phyloP scores from a whole-genome alignment of 371 early-diverging fungal genomes.

The Nematocida minor region DNA sequence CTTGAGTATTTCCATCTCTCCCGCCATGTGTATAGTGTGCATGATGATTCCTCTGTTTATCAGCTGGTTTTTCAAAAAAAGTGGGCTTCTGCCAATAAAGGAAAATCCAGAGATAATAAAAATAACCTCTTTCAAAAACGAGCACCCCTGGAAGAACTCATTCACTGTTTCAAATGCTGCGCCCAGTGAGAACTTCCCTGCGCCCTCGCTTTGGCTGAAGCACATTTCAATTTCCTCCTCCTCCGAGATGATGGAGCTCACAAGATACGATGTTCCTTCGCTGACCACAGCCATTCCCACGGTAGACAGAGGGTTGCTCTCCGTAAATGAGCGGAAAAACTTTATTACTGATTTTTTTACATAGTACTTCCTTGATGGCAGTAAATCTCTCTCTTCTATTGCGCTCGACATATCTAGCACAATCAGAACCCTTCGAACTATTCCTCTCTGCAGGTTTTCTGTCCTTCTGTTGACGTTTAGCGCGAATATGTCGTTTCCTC shows the following conservation, averaged over 20 bases:
- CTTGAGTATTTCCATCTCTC: slow-evolving; percentile 59
- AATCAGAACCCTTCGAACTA: slow-evolving; percentile 23
- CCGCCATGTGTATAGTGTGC: slow-evolving; percentile 57
- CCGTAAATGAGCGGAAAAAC: slow-evolving; percentile 28
- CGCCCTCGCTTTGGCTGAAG: neutral
- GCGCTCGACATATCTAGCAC: slow-evolving; percentile 35
- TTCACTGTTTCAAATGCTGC: slow-evolving; percentile 22
- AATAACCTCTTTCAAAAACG: slow-evolving; percentile 33
- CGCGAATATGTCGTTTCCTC: neutral
- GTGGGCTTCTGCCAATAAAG: slow-evolving; percentile 26
- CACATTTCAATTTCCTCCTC: slow-evolving; percentile 14
- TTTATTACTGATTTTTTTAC: slow-evolving; percentile 6
- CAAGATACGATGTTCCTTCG: slow-evolving; percentile 26
- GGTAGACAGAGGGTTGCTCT: slow-evolving; percentile 44
- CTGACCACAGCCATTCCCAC: slow-evolving; percentile 17
- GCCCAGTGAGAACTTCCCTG: slow-evolving; percentile 19
- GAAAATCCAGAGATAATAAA: slow-evolving; percentile 10
- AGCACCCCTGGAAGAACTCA: slow-evolving; percentile 25
- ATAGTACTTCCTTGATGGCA: slow-evolving; percentile 34
- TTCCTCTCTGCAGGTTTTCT: slow-evolving; percentile 38
- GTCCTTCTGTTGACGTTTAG: slow-evolving; percentile 16
- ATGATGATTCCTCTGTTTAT: slow-evolving; percentile 53
- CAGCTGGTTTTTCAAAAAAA: neutral
- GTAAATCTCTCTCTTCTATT: slow-evolving; percentile 41
- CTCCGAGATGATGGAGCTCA: slow-evolving; percentile 10